Percentiles rank a stretch among this genome's conserved stretches.
These are phyloP conservation scores for Sanguinoderma infundibulare DNA, from an alignment of 1,284 basidiomycete genomes.

Conservation along the genomic window DNA sequence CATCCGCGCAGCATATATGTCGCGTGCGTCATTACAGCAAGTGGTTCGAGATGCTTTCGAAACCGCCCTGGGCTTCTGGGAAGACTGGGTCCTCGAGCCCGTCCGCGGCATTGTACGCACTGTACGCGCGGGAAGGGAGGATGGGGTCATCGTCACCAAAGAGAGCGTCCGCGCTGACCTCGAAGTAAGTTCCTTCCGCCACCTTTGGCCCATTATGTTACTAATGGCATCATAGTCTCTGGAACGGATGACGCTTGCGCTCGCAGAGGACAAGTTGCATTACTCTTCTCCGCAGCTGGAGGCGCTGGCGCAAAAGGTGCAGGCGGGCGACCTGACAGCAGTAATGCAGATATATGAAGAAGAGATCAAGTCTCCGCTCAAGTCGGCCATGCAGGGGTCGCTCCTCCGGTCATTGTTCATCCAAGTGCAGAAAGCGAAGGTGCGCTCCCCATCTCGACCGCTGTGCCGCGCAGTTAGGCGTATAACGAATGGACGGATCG, in stretches of 20 bases:
- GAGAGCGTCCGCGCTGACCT: constrained; percentile 84
- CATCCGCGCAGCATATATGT: constrained; percentile 51
- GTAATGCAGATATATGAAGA: constrained; percentile 91
- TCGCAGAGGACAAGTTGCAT: constrained; percentile 81
- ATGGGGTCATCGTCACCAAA: constrained; percentile 73
- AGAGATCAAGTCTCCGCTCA: constrained; percentile 88
- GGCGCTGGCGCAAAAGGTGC: constrained; percentile 68
- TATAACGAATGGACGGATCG: background rate
- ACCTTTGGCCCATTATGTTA: background rate
- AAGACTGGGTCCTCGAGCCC: constrained; percentile 89
- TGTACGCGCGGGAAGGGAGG: constrained; percentile 76
- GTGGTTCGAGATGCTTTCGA: constrained; percentile 67
- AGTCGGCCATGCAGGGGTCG: constrained; percentile 81
- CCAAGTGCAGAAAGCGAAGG: constrained; percentile 97
- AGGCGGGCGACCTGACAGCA: constrained; percentile 85
- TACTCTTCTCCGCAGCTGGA: constrained; percentile 68
- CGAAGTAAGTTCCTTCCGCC: constrained; percentile 52
- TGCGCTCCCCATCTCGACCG: constrained; percentile 36
- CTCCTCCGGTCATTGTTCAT: constrained; percentile 89
- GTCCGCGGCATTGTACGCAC: constrained; percentile 85
- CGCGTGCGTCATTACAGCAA: constrained; percentile 54
- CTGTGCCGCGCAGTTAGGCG: background rate
- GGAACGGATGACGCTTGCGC: constrained; percentile 89
- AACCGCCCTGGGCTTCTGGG: constrained; percentile 78
- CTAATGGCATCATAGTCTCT: constrained; percentile 63